Evolutionary conservation across 2,329 filamentous ascomycete genomes (phyloP).

Genomic region (Paraconiothyrium sp.): DNA sequence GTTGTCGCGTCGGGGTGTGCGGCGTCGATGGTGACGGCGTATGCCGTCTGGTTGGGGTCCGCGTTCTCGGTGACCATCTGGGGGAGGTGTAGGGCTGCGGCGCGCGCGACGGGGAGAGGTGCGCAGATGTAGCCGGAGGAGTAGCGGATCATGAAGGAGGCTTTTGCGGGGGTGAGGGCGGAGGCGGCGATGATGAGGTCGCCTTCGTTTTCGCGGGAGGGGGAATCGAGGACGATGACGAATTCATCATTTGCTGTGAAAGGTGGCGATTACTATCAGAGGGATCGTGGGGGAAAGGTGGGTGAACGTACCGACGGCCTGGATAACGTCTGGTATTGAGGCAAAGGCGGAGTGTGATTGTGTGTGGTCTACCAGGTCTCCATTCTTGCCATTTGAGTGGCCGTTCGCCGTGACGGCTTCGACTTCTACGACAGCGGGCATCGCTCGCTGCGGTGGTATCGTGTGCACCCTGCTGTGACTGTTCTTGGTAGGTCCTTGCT

Average conservation of each 20-base stretch:
- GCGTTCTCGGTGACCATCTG: slow-evolving; percentile 84
- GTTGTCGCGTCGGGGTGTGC: slow-evolving; percentile 73
- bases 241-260: slow-evolving; percentile 74
- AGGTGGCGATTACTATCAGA: slow-evolving; percentile 22
- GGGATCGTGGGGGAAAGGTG: slow-evolving; percentile 12
- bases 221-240: slow-evolving; percentile 93
- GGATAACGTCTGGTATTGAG: slow-evolving; percentile 57
- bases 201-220: slow-evolving; percentile 95
- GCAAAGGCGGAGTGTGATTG: slow-evolving; percentile 54
- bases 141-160: slow-evolving; percentile 95
- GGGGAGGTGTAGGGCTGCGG: slow-evolving; percentile 77
- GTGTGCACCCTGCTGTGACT: neutral
- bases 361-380: slow-evolving; percentile 30
- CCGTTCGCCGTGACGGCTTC: slow-evolving; percentile 31
- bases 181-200: slow-evolving; percentile 95
- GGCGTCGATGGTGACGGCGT: slow-evolving; percentile 89
- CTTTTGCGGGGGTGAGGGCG: slow-evolving; percentile 84
- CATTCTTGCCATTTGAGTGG: slow-evolving; percentile 20
- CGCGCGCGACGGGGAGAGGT: slow-evolving; percentile 76
- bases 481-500: neutral
- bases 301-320: slow-evolving; percentile 52
- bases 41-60: slow-evolving; percentile 90
- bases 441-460: slow-evolving; percentile 18
- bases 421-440: slow-evolving; percentile 34
- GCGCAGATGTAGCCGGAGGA: slow-evolving; percentile 91